Percentiles rank a stretch among this genome's conserved stretches.
These are phyloP conservation scores for Guillardia theta DNA, from an alignment of 78 protist species.

Conservation along the genomic window DNA sequence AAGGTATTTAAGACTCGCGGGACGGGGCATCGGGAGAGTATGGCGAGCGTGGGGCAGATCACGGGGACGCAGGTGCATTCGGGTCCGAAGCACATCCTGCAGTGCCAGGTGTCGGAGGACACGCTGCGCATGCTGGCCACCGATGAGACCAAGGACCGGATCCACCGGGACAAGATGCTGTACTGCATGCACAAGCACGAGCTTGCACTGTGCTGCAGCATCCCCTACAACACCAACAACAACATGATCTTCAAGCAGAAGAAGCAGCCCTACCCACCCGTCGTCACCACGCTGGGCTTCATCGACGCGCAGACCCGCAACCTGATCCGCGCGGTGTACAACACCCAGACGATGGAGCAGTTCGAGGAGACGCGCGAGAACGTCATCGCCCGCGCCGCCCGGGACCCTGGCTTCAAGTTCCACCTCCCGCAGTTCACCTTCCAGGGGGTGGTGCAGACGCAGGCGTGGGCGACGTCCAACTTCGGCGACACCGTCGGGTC, in stretches of 20 bases:
- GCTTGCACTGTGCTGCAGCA: background rate
- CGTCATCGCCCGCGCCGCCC: too few species aligned
- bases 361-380: too few species aligned
- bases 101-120: background rate
- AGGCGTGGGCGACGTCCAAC: background rate
- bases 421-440: background rate
- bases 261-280: background rate
- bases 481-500: background rate
- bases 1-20: too few species aligned
- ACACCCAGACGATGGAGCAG: too few species aligned
- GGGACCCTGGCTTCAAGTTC: too few species aligned
- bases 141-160: background rate
- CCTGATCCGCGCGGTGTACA: too few species aligned
- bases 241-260: background rate
- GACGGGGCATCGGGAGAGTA: too few species aligned
- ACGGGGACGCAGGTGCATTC: too few species aligned
- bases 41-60: too few species aligned
- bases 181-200: background rate
- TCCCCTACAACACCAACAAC: too few species aligned
- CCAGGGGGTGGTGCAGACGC: background rate
- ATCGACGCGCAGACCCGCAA: background rate
- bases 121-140: background rate
- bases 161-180: background rate
- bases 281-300: background rate
- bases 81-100: background rate